Evolutionary conservation across 2,329 filamentous ascomycete genomes (phyloP).

Genomic region (Claviceps lovelessii): DNA sequence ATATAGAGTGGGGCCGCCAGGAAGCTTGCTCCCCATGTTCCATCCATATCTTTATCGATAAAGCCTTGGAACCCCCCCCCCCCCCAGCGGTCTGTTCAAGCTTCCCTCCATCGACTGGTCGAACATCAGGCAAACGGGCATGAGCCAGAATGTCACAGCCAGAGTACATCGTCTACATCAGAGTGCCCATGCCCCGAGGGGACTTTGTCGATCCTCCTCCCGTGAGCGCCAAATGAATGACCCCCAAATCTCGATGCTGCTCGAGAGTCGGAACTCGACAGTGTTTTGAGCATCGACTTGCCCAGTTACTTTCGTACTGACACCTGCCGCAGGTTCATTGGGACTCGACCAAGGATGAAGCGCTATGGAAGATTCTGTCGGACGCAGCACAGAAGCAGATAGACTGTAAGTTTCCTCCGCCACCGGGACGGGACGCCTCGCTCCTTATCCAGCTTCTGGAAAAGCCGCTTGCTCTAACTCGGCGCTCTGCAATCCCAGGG

Average conservation of each 20-base stretch:
- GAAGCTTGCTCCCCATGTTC: too few relatives aligned
- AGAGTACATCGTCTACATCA: conserved; percentile 64
- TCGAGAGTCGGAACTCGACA: background rate
- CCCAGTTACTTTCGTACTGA: too few relatives aligned
- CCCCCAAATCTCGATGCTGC: background rate
- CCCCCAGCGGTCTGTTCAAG: too few relatives aligned
- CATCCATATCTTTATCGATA: background rate
- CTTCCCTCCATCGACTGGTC: background rate
- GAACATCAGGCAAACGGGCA: background rate
- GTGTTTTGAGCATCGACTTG: background rate
- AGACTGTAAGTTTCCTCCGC: conserved; percentile 50
- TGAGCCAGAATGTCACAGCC: conserved; percentile 32
- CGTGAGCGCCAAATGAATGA: conserved; percentile 33
- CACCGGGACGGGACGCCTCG: too few relatives aligned
- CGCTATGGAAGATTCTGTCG: conserved; percentile 80
- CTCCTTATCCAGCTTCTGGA: too few relatives aligned
- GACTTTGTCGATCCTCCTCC: conserved; percentile 83
- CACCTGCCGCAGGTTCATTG: conserved; percentile 55
- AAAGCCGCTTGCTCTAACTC: conserved; percentile 3
- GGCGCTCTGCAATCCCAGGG: conserved; percentile 36
- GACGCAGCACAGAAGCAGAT: conserved; percentile 69
- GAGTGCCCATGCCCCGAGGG: conserved; percentile 75
- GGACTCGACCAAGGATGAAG: conserved; percentile 74
- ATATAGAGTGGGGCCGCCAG: too few relatives aligned
- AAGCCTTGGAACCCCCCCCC: background rate